A percentile compares a stretch with the other conserved stretches of the same genome.
Conservation (phyloP, 768 basidiomycete species). For the Scleroderma citrinum region DNA sequence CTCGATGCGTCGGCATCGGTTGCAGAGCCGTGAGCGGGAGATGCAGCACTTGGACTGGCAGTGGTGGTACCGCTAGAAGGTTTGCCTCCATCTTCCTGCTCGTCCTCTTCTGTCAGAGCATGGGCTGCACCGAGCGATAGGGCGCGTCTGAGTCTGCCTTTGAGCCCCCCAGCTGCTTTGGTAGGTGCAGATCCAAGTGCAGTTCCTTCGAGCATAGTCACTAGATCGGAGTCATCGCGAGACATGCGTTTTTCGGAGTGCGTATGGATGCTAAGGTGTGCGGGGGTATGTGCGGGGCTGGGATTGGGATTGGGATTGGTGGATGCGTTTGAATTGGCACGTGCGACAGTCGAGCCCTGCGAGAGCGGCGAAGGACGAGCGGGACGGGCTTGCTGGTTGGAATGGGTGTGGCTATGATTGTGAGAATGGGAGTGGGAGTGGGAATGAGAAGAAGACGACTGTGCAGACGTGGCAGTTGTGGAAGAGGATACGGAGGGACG, state of each 20-base stretch:
- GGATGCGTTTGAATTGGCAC: slow-evolving; percentile 5
- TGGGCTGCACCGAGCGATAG: slow-evolving; percentile 58
- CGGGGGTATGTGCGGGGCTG: slow-evolving; percentile 11
- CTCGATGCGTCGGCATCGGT: slow-evolving; percentile 29
- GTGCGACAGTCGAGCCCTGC: slow-evolving; percentile 22
- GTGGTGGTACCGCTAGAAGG: slow-evolving; percentile 18
- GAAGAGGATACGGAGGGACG: slow-evolving; percentile 23
- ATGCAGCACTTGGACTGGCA: slow-evolving; percentile 19
- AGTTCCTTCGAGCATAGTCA: slow-evolving; percentile 40
- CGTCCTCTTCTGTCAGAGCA: slow-evolving; percentile 52
- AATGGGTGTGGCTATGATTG: slow-evolving; percentile 20
- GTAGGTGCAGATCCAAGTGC: slow-evolving; percentile 31
- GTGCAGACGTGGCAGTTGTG: slow-evolving; percentile 23
- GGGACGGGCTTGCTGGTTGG: slow-evolving; percentile 23
- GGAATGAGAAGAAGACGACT: slow-evolving; percentile 10
- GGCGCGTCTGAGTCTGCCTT: slow-evolving; percentile 69
- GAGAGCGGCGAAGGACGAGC: slow-evolving; percentile 28
- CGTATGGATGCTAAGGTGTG: slow-evolving; percentile 21
- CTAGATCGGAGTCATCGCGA: slow-evolving; percentile 67
- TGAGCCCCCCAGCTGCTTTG: slow-evolving; percentile 60
- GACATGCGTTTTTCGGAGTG: slow-evolving; percentile 73
- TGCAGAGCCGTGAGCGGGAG: slow-evolving; percentile 18
- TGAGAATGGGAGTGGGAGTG: slow-evolving; percentile 26
- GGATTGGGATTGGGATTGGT: slow-evolving; percentile 11
- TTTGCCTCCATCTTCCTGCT: slow-evolving; percentile 17